Percentiles rank a stretch among this genome's conserved stretches.
phyloP scores from a whole-genome alignment of 306 rosid species.

The Echinosophora koreensis region DNA sequence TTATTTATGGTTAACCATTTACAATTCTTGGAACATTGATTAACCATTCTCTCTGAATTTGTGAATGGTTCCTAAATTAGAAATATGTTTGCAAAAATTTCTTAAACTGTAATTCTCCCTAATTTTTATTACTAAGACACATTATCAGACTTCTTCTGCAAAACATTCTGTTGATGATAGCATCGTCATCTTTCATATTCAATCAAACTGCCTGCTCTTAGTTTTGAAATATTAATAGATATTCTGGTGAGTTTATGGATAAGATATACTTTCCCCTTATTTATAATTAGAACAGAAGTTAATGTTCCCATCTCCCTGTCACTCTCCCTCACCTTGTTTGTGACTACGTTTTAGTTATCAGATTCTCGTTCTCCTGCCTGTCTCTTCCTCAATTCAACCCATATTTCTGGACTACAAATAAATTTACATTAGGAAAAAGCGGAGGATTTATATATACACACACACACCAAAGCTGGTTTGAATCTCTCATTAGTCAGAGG shows the following conservation, averaged over 20 bases:
- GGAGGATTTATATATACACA: too few relatives aligned
- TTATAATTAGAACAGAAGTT: neutral
- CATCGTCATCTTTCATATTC: conserved; percentile 18
- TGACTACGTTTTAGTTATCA: too few relatives aligned
- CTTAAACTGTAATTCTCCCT: too few relatives aligned
- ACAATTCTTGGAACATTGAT: neutral
- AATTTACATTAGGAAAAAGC: neutral
- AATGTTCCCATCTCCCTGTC: too few relatives aligned
- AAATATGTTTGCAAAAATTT: too few relatives aligned
- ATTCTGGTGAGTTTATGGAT: conserved; percentile 8
- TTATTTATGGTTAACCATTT: too few relatives aligned
- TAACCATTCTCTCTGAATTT: conserved; percentile 15
- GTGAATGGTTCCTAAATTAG: neutral
- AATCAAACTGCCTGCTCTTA: conserved; percentile 4
- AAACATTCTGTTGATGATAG: conserved; percentile 23
- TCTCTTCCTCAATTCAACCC: conserved; percentile 14
- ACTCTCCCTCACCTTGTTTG: too few relatives aligned
- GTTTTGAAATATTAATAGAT: conserved; percentile 10
- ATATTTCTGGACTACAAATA: conserved; percentile 29
- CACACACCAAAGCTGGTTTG: neutral
- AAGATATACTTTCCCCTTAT: conserved; percentile 7
- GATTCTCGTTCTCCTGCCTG: too few relatives aligned
- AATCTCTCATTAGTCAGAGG: conserved; percentile 30
- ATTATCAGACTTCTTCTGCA: too few relatives aligned
- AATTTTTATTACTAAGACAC: too few relatives aligned